These are phyloP conservation scores for Trichoderma erinaceum DNA, from an alignment of 495 filamentous ascomycete species.

Conservation along the genomic window DNA sequence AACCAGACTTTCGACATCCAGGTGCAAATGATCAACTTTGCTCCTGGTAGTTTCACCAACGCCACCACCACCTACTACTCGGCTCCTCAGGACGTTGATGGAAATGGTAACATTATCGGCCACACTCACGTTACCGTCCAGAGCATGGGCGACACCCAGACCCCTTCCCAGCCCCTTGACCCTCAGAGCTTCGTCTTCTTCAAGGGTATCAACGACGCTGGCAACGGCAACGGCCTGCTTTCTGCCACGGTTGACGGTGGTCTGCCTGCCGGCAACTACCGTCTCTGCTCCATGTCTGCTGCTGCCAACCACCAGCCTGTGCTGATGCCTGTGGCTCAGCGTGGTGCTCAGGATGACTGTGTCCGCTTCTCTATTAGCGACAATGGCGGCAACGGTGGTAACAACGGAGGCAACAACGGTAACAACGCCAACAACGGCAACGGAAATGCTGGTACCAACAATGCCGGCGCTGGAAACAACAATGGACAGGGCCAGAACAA, in stretches of 20 bases:
- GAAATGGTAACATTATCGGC: slow-evolving; percentile 53
- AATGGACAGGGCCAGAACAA: no score
- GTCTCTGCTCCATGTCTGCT: slow-evolving; percentile 64
- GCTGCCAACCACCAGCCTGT: slow-evolving; percentile 73
- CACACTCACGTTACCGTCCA: slow-evolving; percentile 71
- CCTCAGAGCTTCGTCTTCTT: slow-evolving; percentile 61
- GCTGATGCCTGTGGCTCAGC: slow-evolving; percentile 69
- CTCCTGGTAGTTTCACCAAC: slow-evolving; percentile 62
- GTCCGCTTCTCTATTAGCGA: slow-evolving; percentile 50
- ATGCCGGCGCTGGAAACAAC: background rate
- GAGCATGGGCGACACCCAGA: slow-evolving; percentile 46
- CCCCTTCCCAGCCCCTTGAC: slow-evolving; percentile 47
- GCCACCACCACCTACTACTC: slow-evolving; percentile 59
- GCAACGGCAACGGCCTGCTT: slow-evolving; percentile 57
- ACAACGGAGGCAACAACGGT: slow-evolving; percentile 22
- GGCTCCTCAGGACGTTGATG: slow-evolving; percentile 56
- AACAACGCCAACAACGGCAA: slow-evolving; percentile 23
- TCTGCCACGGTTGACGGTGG: slow-evolving; percentile 52
- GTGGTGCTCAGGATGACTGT: slow-evolving; percentile 69
- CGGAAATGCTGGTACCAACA: slow-evolving; percentile 14
- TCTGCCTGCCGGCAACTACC: slow-evolving; percentile 60
- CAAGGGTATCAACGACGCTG: slow-evolving; percentile 70
- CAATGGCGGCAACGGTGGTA: slow-evolving; percentile 23
- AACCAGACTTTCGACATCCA: slow-evolving; percentile 52
- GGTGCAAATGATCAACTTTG: slow-evolving; percentile 55